A percentile compares a stretch with the other conserved stretches of the same genome.
Evolutionary conservation across 306 rosid genomes (phyloP).

Genomic region (Trifolium repens): DNA sequence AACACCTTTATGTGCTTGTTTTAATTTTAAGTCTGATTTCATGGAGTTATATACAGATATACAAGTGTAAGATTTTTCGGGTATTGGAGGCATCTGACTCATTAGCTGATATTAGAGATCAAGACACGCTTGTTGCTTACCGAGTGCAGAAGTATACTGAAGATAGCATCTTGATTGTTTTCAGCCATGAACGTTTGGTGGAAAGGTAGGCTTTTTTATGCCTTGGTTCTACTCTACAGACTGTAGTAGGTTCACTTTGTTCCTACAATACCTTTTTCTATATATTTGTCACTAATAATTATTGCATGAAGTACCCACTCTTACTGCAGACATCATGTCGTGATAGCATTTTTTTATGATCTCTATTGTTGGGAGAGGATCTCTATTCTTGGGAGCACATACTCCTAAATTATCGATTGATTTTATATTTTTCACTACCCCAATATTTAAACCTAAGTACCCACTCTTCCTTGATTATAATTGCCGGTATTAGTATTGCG

Average conservation of each 20-base stretch:
- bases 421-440: not conserved
- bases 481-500: too few relatives aligned
- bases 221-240: constrained; percentile 13
- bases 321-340: constrained; percentile 7
- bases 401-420: constrained; percentile 24
- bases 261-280: not conserved
- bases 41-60: constrained; percentile 55
- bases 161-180: constrained; percentile 55
- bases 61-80: constrained; percentile 51
- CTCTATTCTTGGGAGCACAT: not conserved
- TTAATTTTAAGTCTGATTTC: constrained; percentile 24
- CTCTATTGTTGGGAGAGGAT: constrained; percentile 15
- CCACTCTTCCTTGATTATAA: too few relatives aligned
- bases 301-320: constrained; percentile 21
- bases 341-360: constrained; percentile 20
- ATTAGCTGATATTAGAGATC: constrained; percentile 68
- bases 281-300: constrained; percentile 6
- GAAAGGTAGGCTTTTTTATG: constrained; percentile 54
- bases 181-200: constrained; percentile 55
- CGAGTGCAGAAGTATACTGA: constrained; percentile 62
- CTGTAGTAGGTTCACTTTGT: constrained; percentile 6
- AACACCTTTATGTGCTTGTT: constrained; percentile 23
- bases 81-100: constrained; percentile 57
- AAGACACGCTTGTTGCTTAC: constrained; percentile 78
- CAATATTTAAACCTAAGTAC: not conserved